phyloP scores from a whole-genome alignment of 2,329 filamentous ascomycete species.

The Zarea fungicola region DNA sequence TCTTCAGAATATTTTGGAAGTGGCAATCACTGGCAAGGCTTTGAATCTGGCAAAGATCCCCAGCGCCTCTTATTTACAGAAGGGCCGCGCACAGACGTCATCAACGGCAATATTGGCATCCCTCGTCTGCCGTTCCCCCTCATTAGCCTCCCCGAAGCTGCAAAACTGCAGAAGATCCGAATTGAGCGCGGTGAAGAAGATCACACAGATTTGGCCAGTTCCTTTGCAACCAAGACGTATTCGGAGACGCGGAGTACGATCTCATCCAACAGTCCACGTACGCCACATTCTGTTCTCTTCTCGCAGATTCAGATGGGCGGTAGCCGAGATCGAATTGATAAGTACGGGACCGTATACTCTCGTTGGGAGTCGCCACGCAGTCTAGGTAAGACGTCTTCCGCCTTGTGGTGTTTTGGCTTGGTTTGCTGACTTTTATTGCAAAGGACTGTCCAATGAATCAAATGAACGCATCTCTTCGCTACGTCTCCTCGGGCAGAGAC shows the following conservation, averaged over 20 bases:
- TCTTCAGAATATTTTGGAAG: slow-evolving; percentile 10
- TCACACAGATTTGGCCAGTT: slow-evolving; percentile 26
- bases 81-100: background rate
- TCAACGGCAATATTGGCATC: slow-evolving; percentile 12
- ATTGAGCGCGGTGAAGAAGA: slow-evolving; percentile 32
- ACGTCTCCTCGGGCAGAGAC: background rate
- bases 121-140: slow-evolving; percentile 30
- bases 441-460: slow-evolving; percentile 2
- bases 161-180: slow-evolving; percentile 28
- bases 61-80: slow-evolving; percentile 2
- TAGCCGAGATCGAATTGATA: background rate
- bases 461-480: slow-evolving; percentile 9
- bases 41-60: slow-evolving; percentile 2
- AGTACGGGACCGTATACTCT: slow-evolving; percentile 1
- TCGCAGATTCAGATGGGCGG: background rate
- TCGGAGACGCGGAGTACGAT: slow-evolving; percentile 28
- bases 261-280: slow-evolving; percentile 22
- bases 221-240: slow-evolving; percentile 25
- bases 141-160: slow-evolving; percentile 33
- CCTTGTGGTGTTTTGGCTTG: too few species aligned
- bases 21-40: slow-evolving; percentile 7
- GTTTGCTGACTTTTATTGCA: background rate
- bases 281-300: slow-evolving; percentile 21
- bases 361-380: slow-evolving; percentile 8
- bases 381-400: background rate